Conservation (phyloP, 768 basidiomycete genomes). For the Flagelloscypha sp. region DNA sequence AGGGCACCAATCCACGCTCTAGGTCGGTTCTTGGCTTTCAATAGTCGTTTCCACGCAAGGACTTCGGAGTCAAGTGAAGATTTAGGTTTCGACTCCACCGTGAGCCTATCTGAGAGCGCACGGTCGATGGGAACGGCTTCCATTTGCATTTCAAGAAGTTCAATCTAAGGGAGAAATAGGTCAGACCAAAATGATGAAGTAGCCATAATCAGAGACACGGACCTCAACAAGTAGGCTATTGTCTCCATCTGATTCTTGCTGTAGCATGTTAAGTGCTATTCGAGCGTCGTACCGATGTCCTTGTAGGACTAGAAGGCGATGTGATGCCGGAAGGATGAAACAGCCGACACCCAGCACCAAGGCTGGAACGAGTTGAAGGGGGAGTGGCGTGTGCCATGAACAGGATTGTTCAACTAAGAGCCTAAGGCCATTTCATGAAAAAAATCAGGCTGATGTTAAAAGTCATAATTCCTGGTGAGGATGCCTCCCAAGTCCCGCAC, state of each 20-base stretch:
- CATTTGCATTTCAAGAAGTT: slow-evolving; percentile 70
- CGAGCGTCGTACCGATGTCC: slow-evolving; percentile 53
- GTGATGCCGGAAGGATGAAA: slow-evolving; percentile 52
- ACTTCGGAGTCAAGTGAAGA: slow-evolving; percentile 28
- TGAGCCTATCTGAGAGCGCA: slow-evolving; percentile 17
- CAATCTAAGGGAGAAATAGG: slow-evolving; percentile 35
- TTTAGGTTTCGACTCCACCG: no score
- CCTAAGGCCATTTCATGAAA: not conserved
- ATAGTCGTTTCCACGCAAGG: slow-evolving; percentile 53
- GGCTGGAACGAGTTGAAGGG: slow-evolving; percentile 63
- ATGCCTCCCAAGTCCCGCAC: slow-evolving; percentile 87
- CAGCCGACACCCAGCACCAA: slow-evolving; percentile 55
- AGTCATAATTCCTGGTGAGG: slow-evolving; percentile 54
- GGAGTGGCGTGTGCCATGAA: slow-evolving; percentile 79
- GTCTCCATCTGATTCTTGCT: slow-evolving; percentile 38
- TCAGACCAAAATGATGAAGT: not conserved
- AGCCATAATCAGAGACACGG: no score
- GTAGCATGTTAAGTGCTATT: slow-evolving; percentile 45
- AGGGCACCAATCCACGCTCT: slow-evolving; percentile 63
- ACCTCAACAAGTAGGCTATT: no score
- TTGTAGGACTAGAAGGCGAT: slow-evolving; percentile 46
- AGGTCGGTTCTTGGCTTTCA: slow-evolving; percentile 41
- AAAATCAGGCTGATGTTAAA: not conserved
- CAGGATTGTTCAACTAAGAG: slow-evolving; percentile 46
- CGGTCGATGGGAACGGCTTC: slow-evolving; percentile 47